Conservation (phyloP, 202 grass and related monocot species). For the Panicum virgatum region DNA sequence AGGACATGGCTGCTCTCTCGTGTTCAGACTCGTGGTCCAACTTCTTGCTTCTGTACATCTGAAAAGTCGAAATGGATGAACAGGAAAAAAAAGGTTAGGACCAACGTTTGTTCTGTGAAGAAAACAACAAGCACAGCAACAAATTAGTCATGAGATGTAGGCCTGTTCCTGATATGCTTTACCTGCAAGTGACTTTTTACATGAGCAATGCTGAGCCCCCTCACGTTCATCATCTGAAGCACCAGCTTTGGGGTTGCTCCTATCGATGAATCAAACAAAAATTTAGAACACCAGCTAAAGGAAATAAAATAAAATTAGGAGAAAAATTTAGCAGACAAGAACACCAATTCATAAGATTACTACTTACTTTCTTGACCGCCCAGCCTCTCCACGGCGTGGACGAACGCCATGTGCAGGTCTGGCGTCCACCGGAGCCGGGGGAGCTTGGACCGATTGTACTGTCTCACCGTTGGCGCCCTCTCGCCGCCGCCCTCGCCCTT, state of each 20-base stretch:
- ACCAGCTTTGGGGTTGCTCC: conserved; percentile 97
- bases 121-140: conserved; percentile 36
- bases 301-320: not conserved
- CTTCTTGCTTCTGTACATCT: conserved; percentile 99
- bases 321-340: not conserved
- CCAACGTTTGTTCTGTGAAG: conserved; percentile 41
- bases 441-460: conserved; percentile 84
- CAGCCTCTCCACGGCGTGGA: conserved; percentile 84
- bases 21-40: conserved; percentile 62
- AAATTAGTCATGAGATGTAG: conserved; percentile 46
- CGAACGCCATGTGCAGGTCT: conserved; percentile 87
- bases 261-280: conserved; percentile 20
- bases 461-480: conserved; percentile 59
- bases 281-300: conserved; percentile 5
- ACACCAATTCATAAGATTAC: not conserved
- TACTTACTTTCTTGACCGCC: conserved; percentile 97
- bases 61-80: conserved; percentile 41
- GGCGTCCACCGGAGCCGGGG: conserved; percentile 90
- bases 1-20: conserved; percentile 55
- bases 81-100: conserved; percentile 45
- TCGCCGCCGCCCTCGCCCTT: conserved; percentile 54
- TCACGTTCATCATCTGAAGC: conserved; percentile 99
- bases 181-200: conserved; percentile 99
- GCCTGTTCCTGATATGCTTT: conserved; percentile 51
- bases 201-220: conserved; percentile 98